These are phyloP conservation scores for Globisporangium cystogenes DNA, from an alignment of 352 stramenopile species.

Conservation along the genomic window DNA sequence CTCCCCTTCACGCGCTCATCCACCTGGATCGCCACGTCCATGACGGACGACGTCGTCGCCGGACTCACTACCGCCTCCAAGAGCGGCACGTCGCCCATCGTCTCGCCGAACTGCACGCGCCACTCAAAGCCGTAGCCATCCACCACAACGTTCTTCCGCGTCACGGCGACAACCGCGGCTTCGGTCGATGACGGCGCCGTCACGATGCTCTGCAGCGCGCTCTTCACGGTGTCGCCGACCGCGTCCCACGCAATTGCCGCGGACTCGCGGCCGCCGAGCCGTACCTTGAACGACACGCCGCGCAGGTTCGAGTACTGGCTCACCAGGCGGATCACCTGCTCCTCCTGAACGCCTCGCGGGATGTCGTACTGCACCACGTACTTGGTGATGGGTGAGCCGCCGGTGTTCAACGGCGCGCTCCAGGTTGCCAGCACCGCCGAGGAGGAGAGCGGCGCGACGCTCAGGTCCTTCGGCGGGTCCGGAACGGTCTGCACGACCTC, in stretches of 20 bases:
- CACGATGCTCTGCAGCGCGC: conserved; percentile 3
- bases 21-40: conserved; percentile 25
- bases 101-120: conserved; percentile 56
- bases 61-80: conserved; percentile 10
- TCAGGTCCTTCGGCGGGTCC: conserved; percentile 41
- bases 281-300: conserved; percentile 28
- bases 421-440: conserved; percentile 40
- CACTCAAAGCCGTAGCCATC: conserved; percentile 64
- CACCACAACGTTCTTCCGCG: conserved; percentile 35
- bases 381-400: conserved; percentile 31
- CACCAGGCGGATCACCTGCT: conserved; percentile 44
- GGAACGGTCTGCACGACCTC: conserved; percentile 28
- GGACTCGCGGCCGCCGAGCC: conserved; percentile 13
- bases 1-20: conserved; percentile 37
- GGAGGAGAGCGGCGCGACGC: conserved; percentile 29
- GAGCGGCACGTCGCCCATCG: conserved; percentile 43
- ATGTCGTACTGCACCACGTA: conserved; percentile 62
- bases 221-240: conserved; percentile 24
- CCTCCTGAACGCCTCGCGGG: conserved; percentile 45
- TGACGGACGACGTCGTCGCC: conserved; percentile 6
- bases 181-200: not conserved
- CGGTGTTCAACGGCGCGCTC: conserved; percentile 44
- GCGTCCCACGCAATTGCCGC: conserved; percentile 31
- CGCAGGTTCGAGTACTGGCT: conserved; percentile 30
- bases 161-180: conserved; percentile 21